Evolutionary conservation across 2,329 filamentous ascomycete species (phyloP).

Genomic region (Phaeoacremonium minimum): DNA sequence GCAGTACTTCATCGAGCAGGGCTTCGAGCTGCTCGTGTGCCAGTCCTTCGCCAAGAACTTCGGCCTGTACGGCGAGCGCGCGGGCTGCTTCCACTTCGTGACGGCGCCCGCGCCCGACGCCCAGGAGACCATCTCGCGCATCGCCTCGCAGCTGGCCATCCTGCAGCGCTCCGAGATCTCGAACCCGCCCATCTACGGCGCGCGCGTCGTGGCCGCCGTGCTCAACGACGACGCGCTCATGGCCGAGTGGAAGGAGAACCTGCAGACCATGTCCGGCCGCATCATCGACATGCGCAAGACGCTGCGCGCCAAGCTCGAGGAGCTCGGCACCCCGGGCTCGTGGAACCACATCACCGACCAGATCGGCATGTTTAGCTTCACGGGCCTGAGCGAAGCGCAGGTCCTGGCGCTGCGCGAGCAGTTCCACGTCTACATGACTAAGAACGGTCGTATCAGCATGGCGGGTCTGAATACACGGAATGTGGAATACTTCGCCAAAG

Average conservation of each 20-base stretch:
- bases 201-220: constrained; percentile 78
- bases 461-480: constrained; percentile 92
- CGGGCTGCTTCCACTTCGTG: constrained; percentile 93
- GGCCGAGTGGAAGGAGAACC: constrained; percentile 86
- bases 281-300: constrained; percentile 88
- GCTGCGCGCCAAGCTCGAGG: constrained; percentile 76
- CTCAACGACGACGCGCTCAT: constrained; percentile 82
- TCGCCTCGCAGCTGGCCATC: constrained; percentile 86
- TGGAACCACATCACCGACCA: constrained; percentile 99
- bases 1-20: constrained; percentile 87
- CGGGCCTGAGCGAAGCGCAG: constrained; percentile 70
- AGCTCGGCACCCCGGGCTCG: constrained; percentile 76
- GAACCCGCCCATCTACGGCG: constrained; percentile 92
- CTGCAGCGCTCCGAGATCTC: constrained; percentile 96
- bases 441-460: constrained; percentile 98
- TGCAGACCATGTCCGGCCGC: constrained; percentile 89
- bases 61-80: constrained; percentile 93
- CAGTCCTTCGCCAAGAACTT: constrained; percentile 99
- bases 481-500: constrained; percentile 87
- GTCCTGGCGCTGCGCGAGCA: constrained; percentile 66
- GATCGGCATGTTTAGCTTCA: constrained; percentile 99
- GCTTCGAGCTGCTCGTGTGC: constrained; percentile 81
- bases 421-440: constrained; percentile 85
- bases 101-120: constrained; percentile 67
- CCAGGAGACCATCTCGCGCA: constrained; percentile 51